phyloP scores from a whole-genome alignment of 257 asterid genomes.

The Mentha longifolia region DNA sequence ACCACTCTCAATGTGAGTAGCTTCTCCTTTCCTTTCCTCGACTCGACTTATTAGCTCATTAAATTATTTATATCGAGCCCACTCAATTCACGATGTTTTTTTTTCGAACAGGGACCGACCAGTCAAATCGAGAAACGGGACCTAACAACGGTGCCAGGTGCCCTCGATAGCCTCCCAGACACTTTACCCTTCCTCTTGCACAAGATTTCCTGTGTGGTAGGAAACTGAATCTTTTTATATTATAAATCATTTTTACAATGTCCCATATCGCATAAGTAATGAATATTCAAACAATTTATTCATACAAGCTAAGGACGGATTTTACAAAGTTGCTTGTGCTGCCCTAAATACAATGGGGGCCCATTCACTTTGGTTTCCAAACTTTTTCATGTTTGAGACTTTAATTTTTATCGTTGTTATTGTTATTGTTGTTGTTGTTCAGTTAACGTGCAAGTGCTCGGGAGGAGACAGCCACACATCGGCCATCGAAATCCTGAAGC shows the following conservation, averaged over 20 bases:
- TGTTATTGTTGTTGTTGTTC: background rate
- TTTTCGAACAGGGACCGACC: background rate
- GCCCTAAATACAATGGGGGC: too few relatives aligned
- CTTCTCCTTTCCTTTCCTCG: background rate
- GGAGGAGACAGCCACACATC: background rate
- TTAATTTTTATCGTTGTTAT: background rate
- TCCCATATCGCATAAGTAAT: too few relatives aligned
- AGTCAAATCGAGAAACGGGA: background rate
- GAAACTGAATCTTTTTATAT: background rate
- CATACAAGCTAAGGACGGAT: too few relatives aligned
- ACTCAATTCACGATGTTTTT: too few relatives aligned
- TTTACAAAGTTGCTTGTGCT: too few relatives aligned
- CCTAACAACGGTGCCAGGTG: background rate
- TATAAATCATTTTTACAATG: too few relatives aligned
- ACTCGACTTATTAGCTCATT: background rate
- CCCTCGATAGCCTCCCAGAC: background rate
- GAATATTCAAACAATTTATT: too few relatives aligned
- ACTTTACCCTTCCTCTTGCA: background rate
- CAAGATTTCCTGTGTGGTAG: constrained; percentile 3
- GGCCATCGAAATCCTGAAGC: background rate
- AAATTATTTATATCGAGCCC: background rate
- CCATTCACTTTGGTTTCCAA: too few relatives aligned
- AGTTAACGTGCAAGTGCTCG: constrained; percentile 8
- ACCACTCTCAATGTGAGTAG: background rate
- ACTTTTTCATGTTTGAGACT: too few relatives aligned